Evolutionary conservation across 2,329 filamentous ascomycete species (phyloP), one percentile per base, ranked within the genome.

Genomic region (Aureobasidium sp.): DNA sequence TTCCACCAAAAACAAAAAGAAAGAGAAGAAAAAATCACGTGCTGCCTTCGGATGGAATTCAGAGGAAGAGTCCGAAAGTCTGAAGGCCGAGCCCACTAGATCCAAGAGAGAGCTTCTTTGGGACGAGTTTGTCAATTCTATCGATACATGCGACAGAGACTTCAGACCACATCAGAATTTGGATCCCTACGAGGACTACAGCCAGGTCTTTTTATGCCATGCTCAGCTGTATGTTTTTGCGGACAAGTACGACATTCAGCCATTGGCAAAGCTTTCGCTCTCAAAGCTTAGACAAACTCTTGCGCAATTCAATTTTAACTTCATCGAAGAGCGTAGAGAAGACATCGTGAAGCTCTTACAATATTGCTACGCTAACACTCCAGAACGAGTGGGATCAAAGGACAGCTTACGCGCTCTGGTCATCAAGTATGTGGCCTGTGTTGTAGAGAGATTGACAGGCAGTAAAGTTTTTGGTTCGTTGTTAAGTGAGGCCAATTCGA

Each of bases 181-280:
- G 45, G 54, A 58, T 31, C 54, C 54, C 4, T 43, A 38, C 36
- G 66, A 70, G 45, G 65, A 70, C 47, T 70, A 75, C 65, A 73
- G 71, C 1, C 69, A 71, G n/a, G 75, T 80, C 15, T 75, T 83
- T 51, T 70, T 82, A 8, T 74, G 71, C n/a, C 79, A 81, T 67
- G 79, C 77, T 1, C 72, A 71, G 27, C 67, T 83, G 5, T 82
- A 80, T 51, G 71, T 78, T 2, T 72, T 83, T 23, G 77, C 80
- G 1, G 78, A 84, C 64, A 78, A 74, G 59, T 81, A 81, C 67
- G 71, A 74, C 38, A 78, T 81, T 27, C 53, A 74, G 10, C 48
- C 69, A 3, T 73, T 82, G n/a, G 66, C 71, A 64, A 67, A 69
- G 3, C 69, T 79, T 8, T 71, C 73, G 25, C 63, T 79, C 2